Percentiles rank a stretch among this genome's conserved stretches.
These are phyloP conservation scores for Coelastrella sp. DNA, from an alignment of 139 green algal genomes.

Conservation along the genomic window DNA sequence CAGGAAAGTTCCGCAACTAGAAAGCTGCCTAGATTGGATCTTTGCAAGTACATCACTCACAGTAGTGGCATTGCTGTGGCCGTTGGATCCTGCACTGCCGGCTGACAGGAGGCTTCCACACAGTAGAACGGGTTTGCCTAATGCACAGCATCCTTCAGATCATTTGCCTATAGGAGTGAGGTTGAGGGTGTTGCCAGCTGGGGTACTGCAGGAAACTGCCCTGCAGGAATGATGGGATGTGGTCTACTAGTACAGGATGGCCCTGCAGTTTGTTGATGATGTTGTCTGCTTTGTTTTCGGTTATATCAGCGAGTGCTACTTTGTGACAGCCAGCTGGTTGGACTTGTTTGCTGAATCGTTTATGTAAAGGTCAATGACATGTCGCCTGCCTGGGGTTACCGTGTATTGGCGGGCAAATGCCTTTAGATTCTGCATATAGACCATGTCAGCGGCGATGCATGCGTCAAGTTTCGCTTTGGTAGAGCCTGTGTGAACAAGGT, in stretches of 20 bases:
- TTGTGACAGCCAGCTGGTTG: too few relatives aligned
- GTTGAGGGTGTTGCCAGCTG: constrained; percentile 23
- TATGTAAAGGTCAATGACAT: too few relatives aligned
- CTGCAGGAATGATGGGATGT: neutral
- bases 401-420: too few relatives aligned
- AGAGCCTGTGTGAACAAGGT: too few relatives aligned
- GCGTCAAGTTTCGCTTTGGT: too few relatives aligned
- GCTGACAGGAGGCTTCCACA: constrained; percentile 25
- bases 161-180: constrained; percentile 26
- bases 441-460: too few relatives aligned
- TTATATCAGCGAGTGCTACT: neutral
- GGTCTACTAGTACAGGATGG: neutral
- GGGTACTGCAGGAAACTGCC: neutral
- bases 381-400: too few relatives aligned
- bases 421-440: too few relatives aligned
- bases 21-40: constrained; percentile 25
- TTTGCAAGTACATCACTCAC: neutral
- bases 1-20: constrained; percentile 24
- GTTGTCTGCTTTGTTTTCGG: neutral
- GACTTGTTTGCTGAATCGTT: too few relatives aligned
- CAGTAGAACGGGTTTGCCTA: constrained; percentile 36
- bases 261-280: neutral
- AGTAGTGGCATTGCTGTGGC: constrained; percentile 14
- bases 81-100: neutral
- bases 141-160: constrained; percentile 24